These are phyloP conservation scores for Mollisia scopiformis DNA, from an alignment of 2,329 filamentous ascomycete species.

Conservation along the genomic window DNA sequence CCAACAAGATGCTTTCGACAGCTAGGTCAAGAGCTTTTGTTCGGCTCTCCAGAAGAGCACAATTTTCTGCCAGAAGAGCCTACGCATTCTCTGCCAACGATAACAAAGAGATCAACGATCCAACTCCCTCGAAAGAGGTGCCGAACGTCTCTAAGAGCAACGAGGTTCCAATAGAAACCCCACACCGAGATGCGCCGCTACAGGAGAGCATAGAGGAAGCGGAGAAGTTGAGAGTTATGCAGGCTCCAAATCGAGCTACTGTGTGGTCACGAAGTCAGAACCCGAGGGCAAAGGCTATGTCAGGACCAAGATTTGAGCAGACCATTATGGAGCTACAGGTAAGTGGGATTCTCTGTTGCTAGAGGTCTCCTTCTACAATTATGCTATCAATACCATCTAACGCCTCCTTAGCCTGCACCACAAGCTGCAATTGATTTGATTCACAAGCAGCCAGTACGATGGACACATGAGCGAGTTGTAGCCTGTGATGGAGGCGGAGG, in stretches of 20 bases:
- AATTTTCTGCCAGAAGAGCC: constrained; percentile 26
- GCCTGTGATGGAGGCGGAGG: constrained; percentile 93
- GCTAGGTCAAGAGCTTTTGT: constrained; percentile 43
- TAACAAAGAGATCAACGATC: constrained; percentile 36
- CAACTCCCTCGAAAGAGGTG: constrained; percentile 48
- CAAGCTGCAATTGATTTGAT: constrained; percentile 92
- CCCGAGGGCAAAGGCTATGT: constrained; percentile 82
- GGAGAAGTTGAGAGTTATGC: constrained; percentile 42
- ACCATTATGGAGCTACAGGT: constrained; percentile 93
- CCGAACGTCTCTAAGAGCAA: constrained; percentile 65
- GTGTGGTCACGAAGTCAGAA: constrained; percentile 89
- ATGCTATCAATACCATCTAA: constrained; percentile 33
- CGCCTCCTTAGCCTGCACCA: constrained; percentile 72
- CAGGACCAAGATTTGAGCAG: constrained; percentile 94
- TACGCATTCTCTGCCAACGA: constrained; percentile 55
- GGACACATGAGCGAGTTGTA: constrained; percentile 81
- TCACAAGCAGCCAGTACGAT: constrained; percentile 92
- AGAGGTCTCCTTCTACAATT: neutral
- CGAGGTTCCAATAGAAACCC: constrained; percentile 53
- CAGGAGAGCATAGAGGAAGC: constrained; percentile 55
- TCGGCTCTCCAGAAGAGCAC: constrained; percentile 41
- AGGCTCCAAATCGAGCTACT: constrained; percentile 83
- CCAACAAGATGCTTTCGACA: constrained; percentile 46
- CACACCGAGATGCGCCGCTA: constrained; percentile 52
- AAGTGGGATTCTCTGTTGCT: constrained; percentile 35